Base-by-base conservation (phyloP, 345 rosid genomes). In the Iberis pinnata region DNA sequence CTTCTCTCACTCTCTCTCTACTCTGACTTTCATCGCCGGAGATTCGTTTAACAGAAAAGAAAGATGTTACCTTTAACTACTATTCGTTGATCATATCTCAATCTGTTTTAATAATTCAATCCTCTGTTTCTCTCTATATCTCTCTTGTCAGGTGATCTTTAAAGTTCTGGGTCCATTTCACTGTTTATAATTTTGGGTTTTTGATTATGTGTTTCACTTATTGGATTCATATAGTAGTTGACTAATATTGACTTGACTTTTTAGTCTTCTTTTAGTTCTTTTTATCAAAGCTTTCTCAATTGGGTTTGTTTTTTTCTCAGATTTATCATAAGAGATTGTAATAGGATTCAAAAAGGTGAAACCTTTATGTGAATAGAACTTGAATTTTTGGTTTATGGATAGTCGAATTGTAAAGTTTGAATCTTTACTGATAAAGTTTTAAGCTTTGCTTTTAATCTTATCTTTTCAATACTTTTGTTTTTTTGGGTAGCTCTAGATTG, bases 91-190 rank as follows among this genome's bases (percentile, higher is more conserved):
- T 43, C 32, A 27, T 19, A 24, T 26, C 39, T 18, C 32, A 53
- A 45, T 16, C 54, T 46, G 29, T 48, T 29, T 53, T 60, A 67
- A 61, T n/a, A 14, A 9, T 37, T 24, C 12, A 33, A n/a, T 43
- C 19, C 41, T 58, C 47, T 41, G 51, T 18, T 51, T 45, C 63
- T 59, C 49, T 54, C 18, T 52, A 49, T 25, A 40, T 43, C 56
- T 64, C 36, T 20, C 35, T 45, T 59, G 9, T 53, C 56, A 59
- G 66, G 71, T 67, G 31, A 38, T 29, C 7, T 9, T 43, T 37
- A 10, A 27, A 18, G 7, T 18, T 37, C 17, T 26, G 33, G 16
- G 53, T 29, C 43, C 35, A 18, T 26, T 49, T 58, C 33, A 42
- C 40, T 58, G 49, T 64, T 49, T 59, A 14, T 27, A 18, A 33